A percentile compares a stretch with the other conserved stretches of the same genome.
These are phyloP conservation scores for Orbilia oligospora DNA, from an alignment of 2,329 filamentous ascomycete genomes.

Conservation along the genomic window DNA sequence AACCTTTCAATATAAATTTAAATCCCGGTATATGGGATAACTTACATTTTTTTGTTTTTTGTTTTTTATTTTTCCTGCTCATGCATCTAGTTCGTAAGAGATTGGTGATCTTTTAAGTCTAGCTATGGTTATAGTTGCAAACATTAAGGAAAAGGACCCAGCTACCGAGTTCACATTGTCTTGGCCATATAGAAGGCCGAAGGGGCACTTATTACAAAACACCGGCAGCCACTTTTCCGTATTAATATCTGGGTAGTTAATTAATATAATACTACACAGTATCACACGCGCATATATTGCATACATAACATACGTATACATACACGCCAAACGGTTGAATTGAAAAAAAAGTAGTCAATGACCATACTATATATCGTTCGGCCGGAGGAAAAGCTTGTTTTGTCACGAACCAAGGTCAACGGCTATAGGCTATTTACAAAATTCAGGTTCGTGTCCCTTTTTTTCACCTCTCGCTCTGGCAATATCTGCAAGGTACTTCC, in stretches of 20 bases:
- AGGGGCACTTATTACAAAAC: not conserved
- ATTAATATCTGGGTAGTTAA: not conserved
- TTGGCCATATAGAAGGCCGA: slow-evolving; percentile 23
- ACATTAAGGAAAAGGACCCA: slow-evolving; percentile 25
- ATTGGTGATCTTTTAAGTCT: slow-evolving; percentile 40
- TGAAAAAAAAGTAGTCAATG: not conserved
- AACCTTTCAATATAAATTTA: slow-evolving; percentile 25
- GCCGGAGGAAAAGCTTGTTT: slow-evolving; percentile 54
- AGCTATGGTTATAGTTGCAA: not conserved
- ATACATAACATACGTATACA: not conserved
- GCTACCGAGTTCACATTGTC: slow-evolving; percentile 43
- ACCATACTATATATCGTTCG: not conserved
- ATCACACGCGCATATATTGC: slow-evolving; percentile 14
- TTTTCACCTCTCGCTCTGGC: not conserved
- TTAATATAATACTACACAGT: slow-evolving; percentile 1
- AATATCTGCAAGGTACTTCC: slow-evolving; percentile 45
- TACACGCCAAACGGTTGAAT: slow-evolving; percentile 3
- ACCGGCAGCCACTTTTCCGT: slow-evolving; percentile 6
- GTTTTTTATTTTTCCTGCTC: not conserved
- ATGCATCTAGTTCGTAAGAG: slow-evolving; percentile 38
- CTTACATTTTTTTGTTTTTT: slow-evolving; percentile 4
- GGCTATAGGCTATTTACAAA: slow-evolving; percentile 56
- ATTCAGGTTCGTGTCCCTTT: slow-evolving; percentile 18
- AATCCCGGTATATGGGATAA: slow-evolving; percentile 30
- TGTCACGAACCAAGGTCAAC: slow-evolving; percentile 42